phyloP scores from a whole-genome alignment of 2,329 filamentous ascomycete species.

The Thelonectria rubi region DNA sequence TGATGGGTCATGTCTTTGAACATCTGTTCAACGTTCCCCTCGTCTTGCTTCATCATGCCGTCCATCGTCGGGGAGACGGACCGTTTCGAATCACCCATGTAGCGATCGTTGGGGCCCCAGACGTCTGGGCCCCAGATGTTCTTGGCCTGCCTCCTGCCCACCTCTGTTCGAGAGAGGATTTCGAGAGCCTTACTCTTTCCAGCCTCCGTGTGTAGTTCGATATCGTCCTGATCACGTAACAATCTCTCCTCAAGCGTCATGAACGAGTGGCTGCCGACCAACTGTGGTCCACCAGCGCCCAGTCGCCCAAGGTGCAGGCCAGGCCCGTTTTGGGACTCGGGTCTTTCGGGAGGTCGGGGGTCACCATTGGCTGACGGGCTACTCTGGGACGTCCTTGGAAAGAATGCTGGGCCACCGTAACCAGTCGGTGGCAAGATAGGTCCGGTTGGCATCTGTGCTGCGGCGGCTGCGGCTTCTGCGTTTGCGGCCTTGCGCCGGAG shows the following conservation, averaged over 20 bases:
- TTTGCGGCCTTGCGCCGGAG: conserved; percentile 76
- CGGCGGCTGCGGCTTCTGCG: conserved; percentile 60
- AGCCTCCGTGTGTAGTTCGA: conserved; percentile 56
- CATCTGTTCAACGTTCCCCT: conserved; percentile 63
- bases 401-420: conserved; percentile 42
- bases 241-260: conserved; percentile 61
- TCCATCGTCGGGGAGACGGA: conserved; percentile 44
- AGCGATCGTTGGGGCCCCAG: conserved; percentile 51
- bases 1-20: conserved; percentile 65
- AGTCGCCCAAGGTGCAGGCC: conserved; percentile 56
- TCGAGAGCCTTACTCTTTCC: conserved; percentile 62
- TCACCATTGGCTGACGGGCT: conserved; percentile 26
- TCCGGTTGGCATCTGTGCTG: conserved; percentile 34
- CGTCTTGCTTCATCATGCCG: conserved; percentile 50
- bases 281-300: conserved; percentile 52
- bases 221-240: conserved; percentile 56
- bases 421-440: conserved; percentile 34
- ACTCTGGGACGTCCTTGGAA: conserved; percentile 33
- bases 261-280: conserved; percentile 52
- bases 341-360: conserved; percentile 41
- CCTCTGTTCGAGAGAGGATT: conserved; percentile 60
- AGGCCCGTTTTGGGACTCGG: conserved; percentile 47
- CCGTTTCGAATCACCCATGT: conserved; percentile 40
- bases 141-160: conserved; percentile 60
- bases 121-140: conserved; percentile 61